phyloP scores from a whole-genome alignment of 306 rosid species.

The cucumber (Cucumis sativus) region Cucumber_9930_V3 NC_026655.2:29000501-29001000 shows the following conservation, averaged over 20 bases:
- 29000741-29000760: slow-evolving; percentile 1
- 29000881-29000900: slow-evolving; percentile 17
- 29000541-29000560: background rate
- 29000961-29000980: slow-evolving; percentile 55
- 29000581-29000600: background rate
- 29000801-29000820: slow-evolving; percentile 61
- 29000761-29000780: slow-evolving; percentile 22
- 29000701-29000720: slow-evolving; percentile 34
- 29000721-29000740: slow-evolving; percentile 51
- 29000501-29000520: too few relatives aligned
- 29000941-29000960: slow-evolving; percentile 50
- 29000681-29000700: slow-evolving; percentile 36
- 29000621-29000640: background rate
- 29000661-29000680: slow-evolving; percentile 34
- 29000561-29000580: background rate
- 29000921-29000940: slow-evolving; percentile 25
- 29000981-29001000: slow-evolving; percentile 64
- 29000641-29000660: slow-evolving; percentile 12
- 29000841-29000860: slow-evolving; percentile 15
- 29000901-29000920: slow-evolving; percentile 19
- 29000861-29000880: slow-evolving; percentile 5
- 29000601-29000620: background rate
- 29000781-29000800: slow-evolving; percentile 39
- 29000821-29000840: slow-evolving; percentile 12
- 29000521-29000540: too few relatives aligned